phyloP scores from a whole-genome alignment of 176 grass and related monocot genomes.

The Aegilops sharonensis region DNA sequence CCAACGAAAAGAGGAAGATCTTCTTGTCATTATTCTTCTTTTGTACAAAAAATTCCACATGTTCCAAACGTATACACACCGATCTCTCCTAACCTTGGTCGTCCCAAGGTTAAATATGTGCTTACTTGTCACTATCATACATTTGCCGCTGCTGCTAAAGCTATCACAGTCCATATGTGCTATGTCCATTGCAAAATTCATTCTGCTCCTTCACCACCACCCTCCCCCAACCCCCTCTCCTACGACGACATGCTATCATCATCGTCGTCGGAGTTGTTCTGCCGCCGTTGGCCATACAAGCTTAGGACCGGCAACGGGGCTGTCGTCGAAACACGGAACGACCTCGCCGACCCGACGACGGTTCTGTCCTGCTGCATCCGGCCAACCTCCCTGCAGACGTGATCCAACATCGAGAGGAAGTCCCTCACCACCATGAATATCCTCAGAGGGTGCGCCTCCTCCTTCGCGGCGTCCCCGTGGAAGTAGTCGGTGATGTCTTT shows the following conservation, averaged over 20 bases:
- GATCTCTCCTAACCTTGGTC: neutral
- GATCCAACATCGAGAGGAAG: constrained; percentile 81
- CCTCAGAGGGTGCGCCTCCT: constrained; percentile 84
- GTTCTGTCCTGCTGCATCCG: constrained; percentile 89
- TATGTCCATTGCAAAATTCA: constrained; percentile 32
- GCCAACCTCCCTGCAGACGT: constrained; percentile 91
- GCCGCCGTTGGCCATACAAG: constrained; percentile 43
- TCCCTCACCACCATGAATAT: constrained; percentile 99
- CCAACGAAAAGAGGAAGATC: constrained; percentile 22
- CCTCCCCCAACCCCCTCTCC: neutral
- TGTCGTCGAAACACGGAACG: constrained; percentile 68
- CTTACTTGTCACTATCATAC: constrained; percentile 12
- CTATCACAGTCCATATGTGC: neutral
- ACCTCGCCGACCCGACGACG: constrained; percentile 66
- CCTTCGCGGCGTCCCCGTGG: constrained; percentile 70
- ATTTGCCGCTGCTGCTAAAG: constrained; percentile 23
- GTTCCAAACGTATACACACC: constrained; percentile 30
- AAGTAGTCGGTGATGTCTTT: constrained; percentile 95
- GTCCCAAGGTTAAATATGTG: constrained; percentile 9
- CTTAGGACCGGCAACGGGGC: constrained; percentile 62
- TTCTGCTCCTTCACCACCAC: neutral
- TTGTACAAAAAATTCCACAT: constrained; percentile 44
- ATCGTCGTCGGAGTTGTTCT: constrained; percentile 70
- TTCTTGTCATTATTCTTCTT: constrained; percentile 36
- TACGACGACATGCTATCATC: constrained; percentile 77